These are phyloP conservation scores for Hypsizygus ulmarius DNA, from an alignment of 1,284 basidiomycete genomes.

Conservation along the genomic window DNA sequence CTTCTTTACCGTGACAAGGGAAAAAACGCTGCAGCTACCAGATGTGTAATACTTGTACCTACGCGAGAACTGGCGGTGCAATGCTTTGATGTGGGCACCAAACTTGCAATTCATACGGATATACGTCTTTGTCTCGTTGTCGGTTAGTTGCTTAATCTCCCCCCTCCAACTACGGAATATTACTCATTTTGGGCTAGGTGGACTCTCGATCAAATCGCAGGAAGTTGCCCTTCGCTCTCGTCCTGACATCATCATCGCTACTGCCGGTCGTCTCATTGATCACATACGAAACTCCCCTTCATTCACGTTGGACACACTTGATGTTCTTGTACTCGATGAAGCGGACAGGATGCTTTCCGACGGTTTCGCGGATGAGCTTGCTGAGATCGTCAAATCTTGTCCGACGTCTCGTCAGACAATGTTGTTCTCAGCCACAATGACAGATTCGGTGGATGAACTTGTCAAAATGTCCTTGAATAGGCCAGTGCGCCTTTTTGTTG, in stretches of 20 bases:
- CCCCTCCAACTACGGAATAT: constrained; percentile 6
- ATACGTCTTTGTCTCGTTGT: constrained; percentile 87
- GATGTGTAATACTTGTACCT: constrained; percentile 90
- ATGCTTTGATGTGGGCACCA: constrained; percentile 88
- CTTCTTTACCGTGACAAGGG: constrained; percentile 87
- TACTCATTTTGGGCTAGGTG: constrained; percentile 50
- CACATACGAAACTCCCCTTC: constrained; percentile 94
- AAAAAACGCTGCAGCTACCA: constrained; percentile 84
- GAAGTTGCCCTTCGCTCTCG: constrained; percentile 81
- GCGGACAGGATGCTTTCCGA: constrained; percentile 98
- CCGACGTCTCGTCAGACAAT: constrained; percentile 92
- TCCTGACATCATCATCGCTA: constrained; percentile 92
- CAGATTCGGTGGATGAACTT: constrained; percentile 91
- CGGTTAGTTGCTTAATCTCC: constrained; percentile 47
- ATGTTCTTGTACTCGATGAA: constrained; percentile 94
- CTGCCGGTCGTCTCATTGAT: constrained; percentile 94
- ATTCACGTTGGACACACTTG: constrained; percentile 91
- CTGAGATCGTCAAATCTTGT: constrained; percentile 90
- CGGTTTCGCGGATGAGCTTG: constrained; percentile 94
- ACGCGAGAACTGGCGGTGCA: constrained; percentile 95
- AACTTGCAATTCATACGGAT: constrained; percentile 85
- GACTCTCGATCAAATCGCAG: constrained; percentile 89
- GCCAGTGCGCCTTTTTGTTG: constrained; percentile 93
- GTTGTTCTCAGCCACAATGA: constrained; percentile 99
- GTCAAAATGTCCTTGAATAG: constrained; percentile 89